Evolutionary conservation across 2,329 filamentous ascomycete species (phyloP).

Genomic region (Rutstroemia sp.): DNA sequence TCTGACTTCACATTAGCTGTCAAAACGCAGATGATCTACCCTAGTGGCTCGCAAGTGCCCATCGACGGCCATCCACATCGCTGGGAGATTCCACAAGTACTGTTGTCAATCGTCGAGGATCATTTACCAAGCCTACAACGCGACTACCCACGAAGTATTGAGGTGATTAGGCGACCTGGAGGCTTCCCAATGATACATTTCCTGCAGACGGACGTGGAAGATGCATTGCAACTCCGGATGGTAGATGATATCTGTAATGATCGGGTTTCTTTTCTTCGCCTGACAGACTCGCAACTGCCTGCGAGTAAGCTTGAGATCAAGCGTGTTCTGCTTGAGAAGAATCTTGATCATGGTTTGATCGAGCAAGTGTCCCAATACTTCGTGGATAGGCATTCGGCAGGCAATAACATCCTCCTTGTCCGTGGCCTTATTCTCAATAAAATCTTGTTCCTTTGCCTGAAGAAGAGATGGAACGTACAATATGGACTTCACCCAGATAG

Average conservation of each 20-base stretch:
- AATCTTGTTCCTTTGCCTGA: conserved; percentile 43
- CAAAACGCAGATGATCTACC: conserved; percentile 34
- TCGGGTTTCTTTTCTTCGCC: conserved; percentile 20
- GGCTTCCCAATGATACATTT: conserved; percentile 43
- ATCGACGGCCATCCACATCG: conserved; percentile 35
- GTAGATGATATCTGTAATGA: conserved; percentile 31
- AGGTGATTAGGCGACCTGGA: conserved; percentile 32
- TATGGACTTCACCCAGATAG: conserved; percentile 51
- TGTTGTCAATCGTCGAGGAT: conserved; percentile 27
- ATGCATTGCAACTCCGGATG: conserved; percentile 28
- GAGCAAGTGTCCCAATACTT: conserved; percentile 27
- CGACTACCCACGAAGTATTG: conserved; percentile 36
- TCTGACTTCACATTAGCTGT: conserved; percentile 36
- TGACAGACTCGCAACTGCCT: conserved; percentile 11
- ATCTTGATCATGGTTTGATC: conserved; percentile 16
- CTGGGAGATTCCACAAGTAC: conserved; percentile 30
- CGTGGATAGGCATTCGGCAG: conserved; percentile 28
- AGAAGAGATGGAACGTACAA: conserved; percentile 52
- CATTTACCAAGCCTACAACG: conserved; percentile 31
- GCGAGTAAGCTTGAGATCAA: conserved; percentile 23
- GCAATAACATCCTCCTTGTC: conserved; percentile 43
- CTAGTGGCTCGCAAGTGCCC: conserved; percentile 31
- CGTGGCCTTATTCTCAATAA: conserved; percentile 55
- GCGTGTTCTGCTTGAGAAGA: conserved; percentile 23
- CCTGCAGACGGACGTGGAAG: conserved; percentile 35